These are phyloP conservation scores for Yamadazyma aaseri DNA, from an alignment of 1,139 yeast genomes.

Conservation along the genomic window DNA sequence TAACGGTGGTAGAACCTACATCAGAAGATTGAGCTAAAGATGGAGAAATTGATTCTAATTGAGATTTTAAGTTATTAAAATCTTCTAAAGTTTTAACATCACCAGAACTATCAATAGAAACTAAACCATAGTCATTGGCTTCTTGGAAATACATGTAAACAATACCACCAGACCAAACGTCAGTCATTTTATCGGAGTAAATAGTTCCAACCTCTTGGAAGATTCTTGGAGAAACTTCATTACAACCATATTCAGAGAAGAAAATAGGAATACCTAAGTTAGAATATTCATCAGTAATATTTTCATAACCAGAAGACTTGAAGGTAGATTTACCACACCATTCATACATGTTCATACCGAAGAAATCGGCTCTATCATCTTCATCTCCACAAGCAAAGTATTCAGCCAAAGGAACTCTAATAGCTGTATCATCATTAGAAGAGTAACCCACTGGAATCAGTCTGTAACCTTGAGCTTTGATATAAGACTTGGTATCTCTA, in stretches of 20 bases:
- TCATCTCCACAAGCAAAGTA: conserved; percentile 75
- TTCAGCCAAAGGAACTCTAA: conserved; percentile 74
- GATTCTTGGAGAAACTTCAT: conserved; percentile 59
- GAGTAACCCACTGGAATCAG: conserved; percentile 89
- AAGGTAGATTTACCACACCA: conserved; percentile 83
- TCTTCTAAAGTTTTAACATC: conserved; percentile 40
- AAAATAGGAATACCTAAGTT: conserved; percentile 76
- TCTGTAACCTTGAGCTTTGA: conserved; percentile 64
- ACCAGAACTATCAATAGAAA: conserved; percentile 42
- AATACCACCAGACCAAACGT: conserved; percentile 89
- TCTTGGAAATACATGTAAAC: conserved; percentile 89
- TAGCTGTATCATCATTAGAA: conserved; percentile 77
- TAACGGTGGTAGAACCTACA: conserved; percentile 22
- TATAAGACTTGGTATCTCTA: conserved; percentile 86
- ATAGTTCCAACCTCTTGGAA: conserved; percentile 63
- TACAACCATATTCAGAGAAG: conserved; percentile 85
- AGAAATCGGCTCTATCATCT: conserved; percentile 78
- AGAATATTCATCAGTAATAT: conserved; percentile 55
- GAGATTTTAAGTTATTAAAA: conserved; percentile 52
- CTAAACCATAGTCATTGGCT: conserved; percentile 77
- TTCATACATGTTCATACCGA: conserved; percentile 87
- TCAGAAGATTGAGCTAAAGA: conserved; percentile 31
- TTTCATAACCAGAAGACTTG: conserved; percentile 67
- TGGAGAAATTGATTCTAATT: conserved; percentile 49
- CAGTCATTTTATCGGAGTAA: conserved; percentile 41